These are phyloP conservation scores for Arxiozyma slooffiae DNA, from an alignment of 1,139 yeast genomes.

Conservation along the genomic window DNA sequence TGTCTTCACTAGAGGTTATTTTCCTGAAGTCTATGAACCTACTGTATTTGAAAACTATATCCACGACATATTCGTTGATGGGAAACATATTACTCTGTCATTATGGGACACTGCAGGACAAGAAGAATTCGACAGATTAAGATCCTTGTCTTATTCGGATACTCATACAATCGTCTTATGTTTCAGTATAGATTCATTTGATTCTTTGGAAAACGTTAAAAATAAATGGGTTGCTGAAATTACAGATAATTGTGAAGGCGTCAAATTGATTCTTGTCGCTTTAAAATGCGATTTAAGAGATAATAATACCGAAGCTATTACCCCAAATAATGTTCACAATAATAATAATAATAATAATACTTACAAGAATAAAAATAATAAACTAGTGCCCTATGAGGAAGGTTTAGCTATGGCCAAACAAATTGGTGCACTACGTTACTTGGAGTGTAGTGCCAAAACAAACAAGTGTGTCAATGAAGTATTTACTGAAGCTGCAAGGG, in stretches of 20 bases:
- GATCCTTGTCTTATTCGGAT: conserved; percentile 85
- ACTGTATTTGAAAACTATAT: conserved; percentile 96
- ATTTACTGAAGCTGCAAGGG: conserved; percentile 92
- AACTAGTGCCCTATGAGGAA: conserved; percentile 67
- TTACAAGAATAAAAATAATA: conserved; percentile 32
- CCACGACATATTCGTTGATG: conserved; percentile 93
- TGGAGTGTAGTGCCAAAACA: conserved; percentile 90
- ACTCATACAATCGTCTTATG: conserved; percentile 96
- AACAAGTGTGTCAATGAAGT: conserved; percentile 96
- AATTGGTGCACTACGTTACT: conserved; percentile 74
- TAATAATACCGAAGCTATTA: conserved; percentile 33
- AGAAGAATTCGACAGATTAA: conserved; percentile 89
- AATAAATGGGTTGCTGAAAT: conserved; percentile 95
- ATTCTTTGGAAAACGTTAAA: conserved; percentile 89
- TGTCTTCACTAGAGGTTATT: conserved; percentile 93
- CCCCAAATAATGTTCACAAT: conserved; percentile 12
- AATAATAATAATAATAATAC: conserved; percentile 12
- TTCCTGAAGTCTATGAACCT: conserved; percentile 97
- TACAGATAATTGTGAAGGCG: conserved; percentile 94
- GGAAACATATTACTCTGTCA: conserved; percentile 83
- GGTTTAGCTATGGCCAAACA: conserved; percentile 79
- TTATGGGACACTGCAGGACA: conserved; percentile 99
- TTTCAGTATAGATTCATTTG: conserved; percentile 88
- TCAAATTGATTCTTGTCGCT: conserved; percentile 85
- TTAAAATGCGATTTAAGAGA: conserved; percentile 85